Conservation (phyloP, 768 basidiomycete species). For the Amanita exitialis region DNA sequence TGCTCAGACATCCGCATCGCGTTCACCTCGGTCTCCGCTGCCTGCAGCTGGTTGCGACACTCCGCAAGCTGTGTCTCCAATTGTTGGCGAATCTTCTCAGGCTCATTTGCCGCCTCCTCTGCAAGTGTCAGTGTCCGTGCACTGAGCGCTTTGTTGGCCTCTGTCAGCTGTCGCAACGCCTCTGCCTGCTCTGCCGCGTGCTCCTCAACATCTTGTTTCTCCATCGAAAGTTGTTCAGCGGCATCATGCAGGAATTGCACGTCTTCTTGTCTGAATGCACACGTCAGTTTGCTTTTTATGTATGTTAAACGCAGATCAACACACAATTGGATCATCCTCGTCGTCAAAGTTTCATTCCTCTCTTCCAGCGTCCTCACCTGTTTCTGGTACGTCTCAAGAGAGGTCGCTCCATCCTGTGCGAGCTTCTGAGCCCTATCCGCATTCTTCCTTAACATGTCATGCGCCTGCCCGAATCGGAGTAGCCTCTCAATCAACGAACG, state of each 20-base stretch:
- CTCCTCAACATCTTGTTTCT: constrained; percentile 63
- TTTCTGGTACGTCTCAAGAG: constrained; percentile 85
- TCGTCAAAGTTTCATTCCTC: constrained; percentile 43
- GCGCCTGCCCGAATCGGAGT: constrained; percentile 78
- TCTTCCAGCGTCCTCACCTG: constrained; percentile 78
- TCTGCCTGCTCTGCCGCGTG: constrained; percentile 66
- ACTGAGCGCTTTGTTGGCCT: constrained; percentile 71
- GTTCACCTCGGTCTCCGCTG: constrained; percentile 60
- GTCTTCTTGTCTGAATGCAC: constrained; percentile 50
- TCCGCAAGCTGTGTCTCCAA: constrained; percentile 58
- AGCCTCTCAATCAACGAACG: constrained; percentile 75
- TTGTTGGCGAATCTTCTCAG: constrained; percentile 50
- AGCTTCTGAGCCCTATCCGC: constrained; percentile 88
- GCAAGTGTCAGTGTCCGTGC: constrained; percentile 63
- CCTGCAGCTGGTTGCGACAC: constrained; percentile 47
- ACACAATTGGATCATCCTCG: constrained; percentile 49
- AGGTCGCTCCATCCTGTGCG: constrained; percentile 69
- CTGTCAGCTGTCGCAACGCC: constrained; percentile 59
- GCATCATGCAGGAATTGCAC: constrained; percentile 46
- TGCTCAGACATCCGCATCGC: constrained; percentile 64
- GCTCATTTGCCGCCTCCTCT: constrained; percentile 50
- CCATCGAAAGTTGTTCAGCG: constrained; percentile 47
- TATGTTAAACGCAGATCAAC: constrained; percentile 12
- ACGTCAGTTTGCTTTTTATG: not conserved
- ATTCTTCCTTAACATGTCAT: constrained; percentile 86